Evolutionary conservation across 2,329 filamentous ascomycete species (phyloP), one percentile per base, ranked within the genome.

Genomic region (Sporothrix euskadiensis): DNA sequence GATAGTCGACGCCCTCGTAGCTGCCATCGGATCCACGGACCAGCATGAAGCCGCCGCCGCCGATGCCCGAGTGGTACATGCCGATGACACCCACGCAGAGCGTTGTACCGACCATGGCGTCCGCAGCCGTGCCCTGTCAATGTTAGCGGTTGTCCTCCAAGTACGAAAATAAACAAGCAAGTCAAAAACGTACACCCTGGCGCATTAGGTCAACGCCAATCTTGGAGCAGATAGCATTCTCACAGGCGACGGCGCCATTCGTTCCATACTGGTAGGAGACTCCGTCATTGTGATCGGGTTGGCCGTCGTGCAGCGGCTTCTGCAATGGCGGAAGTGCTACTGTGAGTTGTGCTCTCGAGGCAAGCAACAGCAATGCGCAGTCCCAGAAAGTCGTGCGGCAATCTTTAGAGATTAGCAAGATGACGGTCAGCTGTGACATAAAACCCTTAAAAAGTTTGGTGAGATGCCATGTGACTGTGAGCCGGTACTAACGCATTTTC

Each of bases 11-110:
- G 74, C 91, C 90, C 79, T 97, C 94, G 79, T 94, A 97, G 22
- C 85, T 84, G n/a, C 94, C 94, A 74, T 93, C 85, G 19, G 88
- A 83, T 47, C 89, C 86, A 66, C 93, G 90, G 5, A 97, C 88
- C 5, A 97, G 85, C 87, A 94, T 92, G 82, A 98, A 98, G 1
- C 95, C 95, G 56, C 95, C 95, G 7, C 95, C 95, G 26, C 93
- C 94, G 74, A 98, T 91, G 19, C 95, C 94, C 56, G 88, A 88
- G 80, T 94, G 92, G 77, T 93, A 92, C 89, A 92, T 92, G 73
- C 87, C 91, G 61, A 92, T 86, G 7, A 92, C 90, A 6, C 92
- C 92, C 52, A 94, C 88, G 76, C 92, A 95, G 69, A 94, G 87
- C 8, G 89, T 89, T 0, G 92, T 92, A 41, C 89, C 91, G 26